Evolutionary conservation across 306 rosid genomes (phyloP), one percentile per base, ranked within the genome.

Genomic region (Malus sieversii): DNA sequence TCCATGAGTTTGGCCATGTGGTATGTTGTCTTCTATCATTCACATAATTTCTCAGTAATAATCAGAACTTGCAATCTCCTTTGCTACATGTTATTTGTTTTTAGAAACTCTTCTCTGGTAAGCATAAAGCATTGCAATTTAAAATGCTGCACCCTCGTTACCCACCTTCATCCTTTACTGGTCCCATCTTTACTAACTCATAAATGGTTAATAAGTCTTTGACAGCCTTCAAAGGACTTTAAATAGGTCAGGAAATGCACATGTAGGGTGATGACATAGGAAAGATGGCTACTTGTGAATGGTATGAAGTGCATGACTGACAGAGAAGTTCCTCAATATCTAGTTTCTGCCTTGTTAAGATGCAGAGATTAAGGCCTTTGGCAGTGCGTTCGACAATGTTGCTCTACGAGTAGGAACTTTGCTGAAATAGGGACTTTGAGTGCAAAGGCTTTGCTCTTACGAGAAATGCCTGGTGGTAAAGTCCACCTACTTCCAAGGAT

Each of bases 1-100:
- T 95, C 88, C 97, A 92, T 30, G 97, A 95, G 88, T 88, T 95
- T 81, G 99, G 99, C 82, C 99, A 95, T 70, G 90, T 95, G 99
- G 99, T 95, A 92, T 73, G 93, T 76, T 77, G 76, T 74, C 78
- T 90, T 74, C 82, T 32, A 22, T 80, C 57, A 69, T 57, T 78
- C 46, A n/a, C 44, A 44, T 82, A 63, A 55, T 23, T 72, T 46
- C 57, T 42, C 51, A 22, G 25, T 73, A 40, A 55, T 51, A 13
- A 13, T 29, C 40, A 27, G 33, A 62, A 62, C 40, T 59, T 62
- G 11, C 66, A 64, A 32, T 64, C 6, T 64, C 2, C 45, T 30
- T 32, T 32, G 11, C 23, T 30, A 40, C 3, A 32, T 18, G 45
- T 19, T 64, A 8, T 55, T 71, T 55, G 16, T 16, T 33, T 35